Base-by-base conservation (phyloP, 345 rosid species). In the Pistacia atlantica region DNA sequence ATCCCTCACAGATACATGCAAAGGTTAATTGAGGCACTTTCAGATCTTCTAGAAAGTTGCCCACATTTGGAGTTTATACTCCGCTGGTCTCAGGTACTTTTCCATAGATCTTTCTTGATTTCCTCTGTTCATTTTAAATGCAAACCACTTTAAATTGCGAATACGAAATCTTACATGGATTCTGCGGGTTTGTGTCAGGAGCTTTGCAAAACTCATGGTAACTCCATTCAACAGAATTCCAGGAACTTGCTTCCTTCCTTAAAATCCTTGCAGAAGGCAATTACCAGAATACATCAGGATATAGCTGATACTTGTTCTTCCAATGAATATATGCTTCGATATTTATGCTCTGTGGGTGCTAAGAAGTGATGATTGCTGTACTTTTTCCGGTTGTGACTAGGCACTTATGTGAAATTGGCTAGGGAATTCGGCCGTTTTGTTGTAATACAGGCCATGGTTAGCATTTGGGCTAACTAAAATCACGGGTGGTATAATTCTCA, bases 1-100 rank as follows among this genome's bases (percentile, higher is more conserved):
- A 82, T 96, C 72, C 95, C 88, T 11, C 75, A 63, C 62, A 85
- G 84, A 82, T 93, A 96, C 80, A 81, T 93, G 79, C 95, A 93
- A 82, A 85, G 99, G 79, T 85, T 93, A 67, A 82, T 93, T 9
- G 97, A 93, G 76, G 97, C 97, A 58, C 78, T 93, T 59, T 90
- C 93, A 61, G 90, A 90, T 78, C 92, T 96, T 62, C 81, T 96
- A 18, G 99, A 93, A 77, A 89, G 86, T 76, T 92, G 97, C 78
- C 98, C 97, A 0, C 99, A 93, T 83, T 79, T 96, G 52, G 97
- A 93, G 85, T 93, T 92, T 74, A 77, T 96, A 54, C 98, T 93
- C 73, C 84, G 81, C 18, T 96, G 99, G 98, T 91, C 90, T 85
- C 98, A 93, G 97, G 98, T 96, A 79, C 28, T 58, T 37, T 31